Conservation (phyloP, 768 basidiomycete genomes). For the Coprinopsis strossmayeri region DNA sequence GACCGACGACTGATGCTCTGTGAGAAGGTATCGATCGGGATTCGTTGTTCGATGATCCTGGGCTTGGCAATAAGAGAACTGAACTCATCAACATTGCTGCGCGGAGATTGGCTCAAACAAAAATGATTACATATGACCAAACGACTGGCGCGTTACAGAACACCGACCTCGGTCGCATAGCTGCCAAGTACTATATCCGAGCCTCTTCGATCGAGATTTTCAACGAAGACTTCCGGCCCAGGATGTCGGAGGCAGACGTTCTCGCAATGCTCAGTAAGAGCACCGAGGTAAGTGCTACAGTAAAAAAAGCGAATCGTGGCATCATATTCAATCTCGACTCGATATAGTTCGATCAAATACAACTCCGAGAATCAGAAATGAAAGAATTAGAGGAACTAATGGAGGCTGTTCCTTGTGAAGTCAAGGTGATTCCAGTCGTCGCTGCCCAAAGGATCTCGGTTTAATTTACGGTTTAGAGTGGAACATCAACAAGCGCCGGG, state of each 20-base stretch:
- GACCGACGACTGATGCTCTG: conserved; percentile 9
- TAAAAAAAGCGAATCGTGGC: neutral
- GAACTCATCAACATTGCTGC: conserved; percentile 66
- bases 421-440: conserved; percentile 45
- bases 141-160: conserved; percentile 53
- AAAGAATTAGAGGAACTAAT: conserved; percentile 73
- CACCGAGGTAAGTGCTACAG: conserved; percentile 60
- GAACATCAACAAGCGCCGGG: conserved; percentile 43
- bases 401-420: conserved; percentile 69
- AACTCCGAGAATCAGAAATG: conserved; percentile 84
- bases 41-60: conserved; percentile 60
- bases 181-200: conserved; percentile 94
- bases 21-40: conserved; percentile 67
- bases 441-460: neutral
- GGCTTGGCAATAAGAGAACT: conserved; percentile 61
- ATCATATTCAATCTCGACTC: conserved; percentile 5
- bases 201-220: conserved; percentile 83
- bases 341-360: conserved; percentile 96
- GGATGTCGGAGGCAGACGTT: conserved; percentile 92
- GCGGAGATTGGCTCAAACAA: conserved; percentile 52
- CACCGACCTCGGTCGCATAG: conserved; percentile 93
- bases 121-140: conserved; percentile 79
- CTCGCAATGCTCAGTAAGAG: conserved; percentile 82
- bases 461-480: conserved; percentile 40
- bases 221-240: conserved; percentile 65